Conservation (phyloP, 2,329 filamentous ascomycete genomes). For the Aureobasidium pullulans region DNA sequence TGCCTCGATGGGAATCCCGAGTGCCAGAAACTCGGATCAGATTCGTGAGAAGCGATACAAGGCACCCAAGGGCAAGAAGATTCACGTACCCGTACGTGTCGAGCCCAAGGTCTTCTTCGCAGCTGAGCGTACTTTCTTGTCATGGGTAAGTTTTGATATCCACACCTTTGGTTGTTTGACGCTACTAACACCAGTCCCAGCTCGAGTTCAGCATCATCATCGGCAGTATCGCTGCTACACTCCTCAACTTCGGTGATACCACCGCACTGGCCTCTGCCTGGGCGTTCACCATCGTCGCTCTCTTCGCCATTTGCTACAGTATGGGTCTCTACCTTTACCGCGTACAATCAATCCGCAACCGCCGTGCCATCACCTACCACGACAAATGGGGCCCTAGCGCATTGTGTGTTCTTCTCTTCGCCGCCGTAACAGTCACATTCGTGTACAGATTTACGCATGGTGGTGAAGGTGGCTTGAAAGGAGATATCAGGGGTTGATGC, state of each 20-base stretch:
- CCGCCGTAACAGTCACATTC: conserved; percentile 72
- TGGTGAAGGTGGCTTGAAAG: conserved; percentile 44
- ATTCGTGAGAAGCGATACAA: conserved; percentile 48
- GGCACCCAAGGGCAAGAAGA: conserved; percentile 74
- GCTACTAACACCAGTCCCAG: conserved; percentile 34
- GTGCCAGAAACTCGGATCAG: conserved; percentile 14
- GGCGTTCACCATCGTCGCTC: conserved; percentile 74
- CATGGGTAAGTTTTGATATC: conserved; percentile 58
- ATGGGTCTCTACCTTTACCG: conserved; percentile 82
- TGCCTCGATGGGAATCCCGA: conserved; percentile 37
- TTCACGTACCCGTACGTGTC: conserved; percentile 90
- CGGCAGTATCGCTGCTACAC: conserved; percentile 73
- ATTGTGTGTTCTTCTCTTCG: conserved; percentile 65
- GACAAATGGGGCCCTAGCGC: conserved; percentile 78
- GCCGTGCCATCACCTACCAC: conserved; percentile 83
- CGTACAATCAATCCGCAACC: conserved; percentile 72
- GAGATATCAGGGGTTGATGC: conserved; percentile 14
- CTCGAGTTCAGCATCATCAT: conserved; percentile 96
- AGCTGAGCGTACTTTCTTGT: conserved; percentile 89
- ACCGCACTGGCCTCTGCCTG: conserved; percentile 55
- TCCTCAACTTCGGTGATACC: conserved; percentile 69
- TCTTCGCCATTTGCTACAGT: conserved; percentile 72
- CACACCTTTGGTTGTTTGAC: not conserved
- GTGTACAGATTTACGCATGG: conserved; percentile 58
- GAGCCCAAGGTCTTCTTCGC: conserved; percentile 98